Evolutionary conservation across 225 moss, liverwort and hornwort genomes (phyloP).

Genomic region (Ulota crispa): DNA sequence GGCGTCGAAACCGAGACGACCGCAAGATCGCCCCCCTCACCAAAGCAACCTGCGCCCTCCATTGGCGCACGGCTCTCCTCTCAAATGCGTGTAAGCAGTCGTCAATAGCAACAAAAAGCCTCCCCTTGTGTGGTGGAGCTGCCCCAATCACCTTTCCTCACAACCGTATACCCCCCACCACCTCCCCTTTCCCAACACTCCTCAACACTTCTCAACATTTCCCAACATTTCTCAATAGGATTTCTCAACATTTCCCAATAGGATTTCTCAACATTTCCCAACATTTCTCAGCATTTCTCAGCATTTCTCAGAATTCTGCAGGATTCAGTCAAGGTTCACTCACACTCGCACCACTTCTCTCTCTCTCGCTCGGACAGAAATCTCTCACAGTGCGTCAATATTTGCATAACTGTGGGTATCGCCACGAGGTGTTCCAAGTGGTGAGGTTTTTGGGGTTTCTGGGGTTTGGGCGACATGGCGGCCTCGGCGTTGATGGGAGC

Average conservation of each 20-base stretch:
- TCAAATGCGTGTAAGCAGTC: conserved; percentile 12
- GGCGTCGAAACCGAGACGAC: not conserved
- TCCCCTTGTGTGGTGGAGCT: conserved; percentile 26
- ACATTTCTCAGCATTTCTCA: no score
- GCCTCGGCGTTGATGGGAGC: conserved; percentile 21
- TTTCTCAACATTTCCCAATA: no score
- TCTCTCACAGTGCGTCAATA: no score
- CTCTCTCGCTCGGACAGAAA: no score
- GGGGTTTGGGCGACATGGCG: conserved; percentile 22
- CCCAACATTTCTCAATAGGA: no score
- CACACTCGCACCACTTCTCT: no score
- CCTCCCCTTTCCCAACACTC: not conserved
- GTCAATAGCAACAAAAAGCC: not conserved
- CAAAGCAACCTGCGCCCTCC: conserved; percentile 12
- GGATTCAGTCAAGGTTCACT: no score
- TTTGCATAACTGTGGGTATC: no score
- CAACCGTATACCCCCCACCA: not conserved
- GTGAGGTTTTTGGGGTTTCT: not conserved
- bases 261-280: no score
- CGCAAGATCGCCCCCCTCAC: not conserved
- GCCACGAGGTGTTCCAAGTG: not conserved
- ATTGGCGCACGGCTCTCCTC: conserved; percentile 25
- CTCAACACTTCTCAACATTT: no score
- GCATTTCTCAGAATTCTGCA: no score
- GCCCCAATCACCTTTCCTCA: not conserved